These are phyloP conservation scores for Musa balbisiana DNA, from an alignment of 202 grass and related monocot species.

Conservation along the genomic window DNA sequence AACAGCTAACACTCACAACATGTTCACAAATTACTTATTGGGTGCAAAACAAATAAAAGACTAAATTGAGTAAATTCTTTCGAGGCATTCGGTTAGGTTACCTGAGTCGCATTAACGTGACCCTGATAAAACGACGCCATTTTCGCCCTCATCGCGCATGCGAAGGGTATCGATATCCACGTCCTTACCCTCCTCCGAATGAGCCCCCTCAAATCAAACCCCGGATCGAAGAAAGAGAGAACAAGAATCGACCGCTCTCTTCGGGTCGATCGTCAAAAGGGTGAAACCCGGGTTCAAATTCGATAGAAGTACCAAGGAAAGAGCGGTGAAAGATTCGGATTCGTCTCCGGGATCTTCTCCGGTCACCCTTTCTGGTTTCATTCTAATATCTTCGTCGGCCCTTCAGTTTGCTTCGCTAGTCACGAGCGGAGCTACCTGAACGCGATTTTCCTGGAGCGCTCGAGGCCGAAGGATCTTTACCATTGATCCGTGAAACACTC, in stretches of 20 bases:
- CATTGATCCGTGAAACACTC: neutral
- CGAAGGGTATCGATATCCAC: neutral
- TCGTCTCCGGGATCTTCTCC: neutral
- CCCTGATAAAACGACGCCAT: slow-evolving; percentile 3
- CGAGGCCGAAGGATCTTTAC: neutral
- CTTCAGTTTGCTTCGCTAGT: neutral
- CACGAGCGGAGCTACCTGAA: neutral
- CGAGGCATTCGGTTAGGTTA: neutral
- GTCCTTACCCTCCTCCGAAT: neutral
- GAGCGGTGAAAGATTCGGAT: neutral
- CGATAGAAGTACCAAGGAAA: neutral
- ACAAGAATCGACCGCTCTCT: neutral
- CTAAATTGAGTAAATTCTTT: neutral
- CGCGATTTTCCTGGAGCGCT: neutral
- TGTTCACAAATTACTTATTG: too few species aligned
- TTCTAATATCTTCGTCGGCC: neutral
- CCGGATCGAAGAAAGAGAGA: neutral
- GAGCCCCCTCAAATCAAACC: neutral
- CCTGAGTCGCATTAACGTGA: slow-evolving; percentile 1
- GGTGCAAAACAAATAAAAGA: neutral
- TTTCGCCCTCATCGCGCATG: neutral
- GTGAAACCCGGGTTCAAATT: neutral
- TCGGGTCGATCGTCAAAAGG: neutral
- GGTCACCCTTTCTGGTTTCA: neutral
- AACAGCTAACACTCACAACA: neutral